These are phyloP conservation scores for Rhodotorula taiwanensis DNA, from an alignment of 768 basidiomycete species.

Conservation along the genomic window DNA sequence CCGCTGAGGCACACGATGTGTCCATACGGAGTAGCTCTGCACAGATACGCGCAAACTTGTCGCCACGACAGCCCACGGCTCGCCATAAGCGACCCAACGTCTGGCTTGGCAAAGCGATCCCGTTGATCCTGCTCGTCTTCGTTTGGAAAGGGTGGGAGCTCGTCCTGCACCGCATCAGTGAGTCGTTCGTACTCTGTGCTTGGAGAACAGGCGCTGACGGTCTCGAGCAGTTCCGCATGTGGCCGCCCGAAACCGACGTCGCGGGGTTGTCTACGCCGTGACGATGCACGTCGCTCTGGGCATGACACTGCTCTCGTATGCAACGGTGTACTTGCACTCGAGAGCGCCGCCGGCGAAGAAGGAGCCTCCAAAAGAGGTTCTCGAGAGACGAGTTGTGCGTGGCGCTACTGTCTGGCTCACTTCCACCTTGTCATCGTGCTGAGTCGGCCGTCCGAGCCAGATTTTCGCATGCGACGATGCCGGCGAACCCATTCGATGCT, in stretches of 20 bases:
- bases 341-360: neutral
- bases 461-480: conserved; percentile 14
- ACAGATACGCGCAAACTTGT: no score
- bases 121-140: conserved; percentile 4
- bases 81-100: conserved; percentile 19
- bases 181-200: neutral
- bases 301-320: conserved; percentile 9
- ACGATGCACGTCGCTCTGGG: conserved; percentile 10
- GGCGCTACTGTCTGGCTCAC: neutral
- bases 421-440: no score
- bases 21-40: no score
- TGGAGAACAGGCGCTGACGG: no score
- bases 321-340: conserved; percentile 11
- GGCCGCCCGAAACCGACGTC: neutral
- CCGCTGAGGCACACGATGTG: neutral
- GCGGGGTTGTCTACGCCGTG: neutral
- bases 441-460: no score
- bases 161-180: conserved; percentile 11
- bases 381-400: conserved; percentile 9
- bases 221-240: conserved; percentile 5
- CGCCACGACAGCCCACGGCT: neutral
- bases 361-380: conserved; percentile 1
- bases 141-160: conserved; percentile 11
- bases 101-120: conserved; percentile 27
- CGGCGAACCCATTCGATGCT: conserved; percentile 5